Percentiles rank a stretch among this genome's conserved stretches.
phyloP scores from a whole-genome alignment of 352 stramenopile species.

The Phytophthora kernoviae region DNA sequence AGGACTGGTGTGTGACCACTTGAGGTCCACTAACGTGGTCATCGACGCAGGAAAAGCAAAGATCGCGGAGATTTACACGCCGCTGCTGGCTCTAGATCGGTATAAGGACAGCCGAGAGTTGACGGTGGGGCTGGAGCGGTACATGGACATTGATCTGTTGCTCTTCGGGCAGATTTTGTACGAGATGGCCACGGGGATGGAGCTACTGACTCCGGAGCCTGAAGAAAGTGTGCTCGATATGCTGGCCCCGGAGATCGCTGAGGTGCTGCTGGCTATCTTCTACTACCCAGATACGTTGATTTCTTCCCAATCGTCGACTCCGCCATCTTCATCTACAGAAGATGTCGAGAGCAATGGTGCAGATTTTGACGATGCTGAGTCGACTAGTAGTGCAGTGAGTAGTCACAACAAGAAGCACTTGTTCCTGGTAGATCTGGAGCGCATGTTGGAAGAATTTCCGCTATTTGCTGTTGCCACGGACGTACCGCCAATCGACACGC shows the following conservation, averaged over 20 bases:
- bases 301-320: conserved; percentile 6
- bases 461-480: conserved; percentile 46
- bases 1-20: conserved; percentile 71
- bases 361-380: conserved; percentile 27
- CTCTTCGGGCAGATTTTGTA: conserved; percentile 77
- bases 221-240: conserved; percentile 56
- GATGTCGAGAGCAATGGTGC: conserved; percentile 7
- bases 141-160: conserved; percentile 73
- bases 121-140: conserved; percentile 65
- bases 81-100: conserved; percentile 65
- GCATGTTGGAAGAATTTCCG: conserved; percentile 36
- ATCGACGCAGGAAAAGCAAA: conserved; percentile 64
- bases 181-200: conserved; percentile 75
- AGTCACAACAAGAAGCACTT: conserved; percentile 36
- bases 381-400: conserved; percentile 21
- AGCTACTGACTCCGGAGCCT: conserved; percentile 47
- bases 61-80: conserved; percentile 67
- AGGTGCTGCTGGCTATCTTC: conserved; percentile 66
- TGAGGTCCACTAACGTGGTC: conserved; percentile 69
- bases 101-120: conserved; percentile 53
- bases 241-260: conserved; percentile 56
- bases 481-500: conserved; percentile 49
- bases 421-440: conserved; percentile 47
- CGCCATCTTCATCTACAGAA: neutral
- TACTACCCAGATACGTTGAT: conserved; percentile 27